A percentile compares a stretch with the other conserved stretches of the same genome.
Conservation (phyloP, 768 basidiomycete genomes). For the Cyclocybe aegerita region DNA sequence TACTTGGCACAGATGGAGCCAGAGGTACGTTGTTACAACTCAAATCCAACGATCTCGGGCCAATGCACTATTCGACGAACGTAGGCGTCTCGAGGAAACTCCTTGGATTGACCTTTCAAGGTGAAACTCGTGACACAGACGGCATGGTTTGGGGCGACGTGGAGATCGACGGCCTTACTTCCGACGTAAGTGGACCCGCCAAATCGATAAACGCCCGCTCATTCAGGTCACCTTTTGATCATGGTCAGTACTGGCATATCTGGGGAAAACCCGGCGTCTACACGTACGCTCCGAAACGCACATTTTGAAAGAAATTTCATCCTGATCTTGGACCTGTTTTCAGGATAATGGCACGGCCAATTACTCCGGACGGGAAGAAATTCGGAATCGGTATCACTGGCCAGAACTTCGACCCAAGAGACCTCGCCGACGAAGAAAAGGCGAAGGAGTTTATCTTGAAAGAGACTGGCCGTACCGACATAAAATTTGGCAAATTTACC, state of each 20-base stretch:
- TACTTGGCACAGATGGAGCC: not conserved
- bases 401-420: not conserved
- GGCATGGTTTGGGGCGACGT: slow-evolving; percentile 2
- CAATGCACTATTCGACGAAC: not conserved
- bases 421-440: not conserved
- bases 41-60: not conserved
- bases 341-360: not conserved
- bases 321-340: too few relatives aligned
- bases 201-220: too few relatives aligned
- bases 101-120: slow-evolving; percentile 2
- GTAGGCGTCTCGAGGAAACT: not conserved
- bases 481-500: not conserved
- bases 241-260: not conserved
- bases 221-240: too few relatives aligned
- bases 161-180: not conserved
- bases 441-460: not conserved
- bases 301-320: too few relatives aligned
- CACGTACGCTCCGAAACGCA: not conserved
- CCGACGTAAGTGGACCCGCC: too few relatives aligned
- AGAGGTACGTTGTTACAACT: not conserved
- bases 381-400: not conserved
- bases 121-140: not conserved
- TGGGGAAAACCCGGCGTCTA: not conserved
- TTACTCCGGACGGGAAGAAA: not conserved
- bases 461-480: not conserved